Percentiles rank a stretch among this genome's conserved stretches.
phyloP scores from a whole-genome alignment of 2,329 filamentous ascomycete species.

The Xylariales sp. region DNA sequence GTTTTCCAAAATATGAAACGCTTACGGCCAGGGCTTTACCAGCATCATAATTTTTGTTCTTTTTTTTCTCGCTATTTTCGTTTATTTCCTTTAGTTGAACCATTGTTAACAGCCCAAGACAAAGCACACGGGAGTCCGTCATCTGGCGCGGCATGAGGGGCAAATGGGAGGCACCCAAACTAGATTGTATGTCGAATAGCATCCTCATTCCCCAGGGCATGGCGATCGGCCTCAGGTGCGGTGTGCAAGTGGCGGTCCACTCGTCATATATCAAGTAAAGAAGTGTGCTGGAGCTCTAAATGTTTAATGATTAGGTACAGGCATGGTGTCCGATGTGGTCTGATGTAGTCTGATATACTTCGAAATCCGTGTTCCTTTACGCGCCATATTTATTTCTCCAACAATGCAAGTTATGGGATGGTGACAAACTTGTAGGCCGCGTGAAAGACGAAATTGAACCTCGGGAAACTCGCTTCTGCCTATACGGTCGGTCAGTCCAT shows the following conservation, averaged over 20 bases:
- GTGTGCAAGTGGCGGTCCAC: slow-evolving; percentile 38
- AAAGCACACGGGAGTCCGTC: slow-evolving; percentile 24
- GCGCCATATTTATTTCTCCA: background rate
- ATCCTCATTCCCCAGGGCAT: slow-evolving; percentile 53
- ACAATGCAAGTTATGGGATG: slow-evolving; percentile 6
- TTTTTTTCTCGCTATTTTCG: slow-evolving; percentile 9
- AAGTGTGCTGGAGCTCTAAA: slow-evolving; percentile 1
- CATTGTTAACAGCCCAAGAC: slow-evolving; percentile 14
- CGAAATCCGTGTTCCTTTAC: background rate
- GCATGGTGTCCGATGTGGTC: background rate
- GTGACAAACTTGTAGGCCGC: background rate
- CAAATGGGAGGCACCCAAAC: slow-evolving; percentile 50
- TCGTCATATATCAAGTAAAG: slow-evolving; percentile 25
- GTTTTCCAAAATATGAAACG: slow-evolving; percentile 21
- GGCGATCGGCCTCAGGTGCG: slow-evolving; percentile 45
- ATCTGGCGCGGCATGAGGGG: slow-evolving; percentile 37
- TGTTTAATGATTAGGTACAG: slow-evolving; percentile 3
- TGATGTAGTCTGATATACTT: background rate
- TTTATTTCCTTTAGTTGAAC: slow-evolving; percentile 17
- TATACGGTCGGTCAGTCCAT: background rate
- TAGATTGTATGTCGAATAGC: slow-evolving; percentile 59
- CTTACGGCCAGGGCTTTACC: slow-evolving; percentile 12
- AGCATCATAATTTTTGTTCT: slow-evolving; percentile 23
- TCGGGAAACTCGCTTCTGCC: background rate
- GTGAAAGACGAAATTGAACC: background rate